Base-by-base conservation (phyloP, 2,329 filamentous ascomycete genomes). In the Ascochyta lentis region DNA sequence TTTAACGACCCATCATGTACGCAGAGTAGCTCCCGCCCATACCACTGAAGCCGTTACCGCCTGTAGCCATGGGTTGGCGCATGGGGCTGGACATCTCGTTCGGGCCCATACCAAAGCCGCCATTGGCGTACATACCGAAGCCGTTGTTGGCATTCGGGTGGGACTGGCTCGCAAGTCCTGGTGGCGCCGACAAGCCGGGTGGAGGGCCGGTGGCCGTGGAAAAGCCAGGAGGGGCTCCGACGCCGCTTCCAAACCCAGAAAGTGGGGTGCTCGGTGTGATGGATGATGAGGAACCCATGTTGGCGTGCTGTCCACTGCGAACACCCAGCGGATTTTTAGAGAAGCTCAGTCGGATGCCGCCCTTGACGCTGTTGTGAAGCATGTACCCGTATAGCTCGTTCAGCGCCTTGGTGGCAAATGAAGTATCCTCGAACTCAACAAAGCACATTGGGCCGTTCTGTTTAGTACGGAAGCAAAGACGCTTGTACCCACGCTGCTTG, bases 401-500 rank as follows among this genome's bases (percentile, higher is more conserved):
- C 3, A 98, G 83, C 1, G 93, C 89, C 76, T 95, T 96, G 38
- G 94, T 97, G 0, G 95, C 94, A 69, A 92, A 94, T 1, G 91
- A 90, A 10, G 96, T 84, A 68, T 97, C 93, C 69, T 98, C 94
- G 66, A 98, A 99, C 76, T 99, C 95, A 34, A 99, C 95, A 75
- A 98, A 98, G 73, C 95, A 98, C 93, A 98, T 98, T 2, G 94
- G 94, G 0, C 94, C 94, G 66, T 97, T 96, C 63, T 91, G 86
- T 80, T 98, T 98, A 49, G 92, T 96, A 31, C 94, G 86, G 81
- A 97, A 96, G 72, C 92, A 96, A 7, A 99, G 86, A 26, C 95
- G 86, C 78, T 96, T 98, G 80, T 97, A 99, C 3, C 95, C 95
- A 43, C 93, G 88, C 74, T 96, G 91, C 77, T 93, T 94, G 24